phyloP scores from a whole-genome alignment of 2,329 filamentous ascomycete species.

The Apiospora saccharicola region DNA sequence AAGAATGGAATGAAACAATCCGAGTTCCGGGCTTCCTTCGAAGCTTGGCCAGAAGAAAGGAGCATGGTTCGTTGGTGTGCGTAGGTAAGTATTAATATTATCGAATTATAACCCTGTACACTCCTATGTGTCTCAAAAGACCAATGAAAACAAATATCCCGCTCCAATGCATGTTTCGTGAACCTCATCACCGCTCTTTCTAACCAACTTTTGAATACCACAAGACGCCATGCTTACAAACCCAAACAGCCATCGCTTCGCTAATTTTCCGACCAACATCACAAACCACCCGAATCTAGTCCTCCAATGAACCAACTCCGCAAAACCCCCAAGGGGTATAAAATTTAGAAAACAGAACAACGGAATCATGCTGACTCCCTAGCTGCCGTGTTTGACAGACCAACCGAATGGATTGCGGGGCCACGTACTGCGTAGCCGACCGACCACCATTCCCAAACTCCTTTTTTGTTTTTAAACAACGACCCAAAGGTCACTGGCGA shows the following conservation, averaged over 20 bases:
- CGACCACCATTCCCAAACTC: neutral
- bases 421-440: neutral
- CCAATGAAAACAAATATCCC: neutral
- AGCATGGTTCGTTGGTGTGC: neutral
- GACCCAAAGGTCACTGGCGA: conserved; percentile 22
- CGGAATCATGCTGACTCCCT: neutral
- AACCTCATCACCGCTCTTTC: conserved; percentile 1
- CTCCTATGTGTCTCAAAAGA: neutral
- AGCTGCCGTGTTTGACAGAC: neutral
- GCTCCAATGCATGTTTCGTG: conserved; percentile 6
- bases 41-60: neutral
- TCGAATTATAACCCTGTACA: neutral
- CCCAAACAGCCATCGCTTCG: conserved; percentile 4
- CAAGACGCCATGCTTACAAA: conserved; percentile 4
- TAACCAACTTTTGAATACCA: conserved; percentile 7
- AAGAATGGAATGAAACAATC: neutral
- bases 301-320: neutral
- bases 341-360: neutral
- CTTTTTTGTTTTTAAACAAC: neutral
- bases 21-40: neutral
- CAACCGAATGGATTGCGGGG: neutral
- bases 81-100: conserved; percentile 19
- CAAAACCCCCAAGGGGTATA: neutral
- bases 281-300: neutral
- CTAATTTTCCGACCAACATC: neutral